These are phyloP conservation scores for Botrytis pseudocinerea DNA, from an alignment of 2,329 filamentous ascomycete genomes.

Conservation along the genomic window DNA sequence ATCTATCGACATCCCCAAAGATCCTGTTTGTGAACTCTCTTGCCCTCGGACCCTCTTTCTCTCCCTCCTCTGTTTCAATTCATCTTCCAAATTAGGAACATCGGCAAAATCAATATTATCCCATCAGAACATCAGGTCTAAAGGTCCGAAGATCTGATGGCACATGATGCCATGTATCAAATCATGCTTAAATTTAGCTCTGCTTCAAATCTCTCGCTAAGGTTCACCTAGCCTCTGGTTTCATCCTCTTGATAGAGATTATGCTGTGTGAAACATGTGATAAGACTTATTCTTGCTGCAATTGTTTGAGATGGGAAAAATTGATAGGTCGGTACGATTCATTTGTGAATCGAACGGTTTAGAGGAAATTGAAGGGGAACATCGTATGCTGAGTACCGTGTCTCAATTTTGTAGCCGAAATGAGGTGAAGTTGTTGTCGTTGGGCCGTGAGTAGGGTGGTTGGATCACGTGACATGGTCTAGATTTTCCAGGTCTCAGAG, in stretches of 20 bases:
- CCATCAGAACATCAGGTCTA: background rate
- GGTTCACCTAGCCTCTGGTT: background rate
- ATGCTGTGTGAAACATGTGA: slow-evolving; percentile 7
- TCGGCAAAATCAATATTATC: background rate
- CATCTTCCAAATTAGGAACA: background rate
- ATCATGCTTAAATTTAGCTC: background rate
- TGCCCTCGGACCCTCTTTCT: background rate
- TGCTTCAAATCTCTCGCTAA: slow-evolving; percentile 2
- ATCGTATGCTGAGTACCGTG: background rate
- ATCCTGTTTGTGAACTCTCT: background rate
- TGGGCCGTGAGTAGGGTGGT: background rate
- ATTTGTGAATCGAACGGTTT: background rate
- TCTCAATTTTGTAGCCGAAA: background rate
- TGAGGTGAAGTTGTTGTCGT: background rate
- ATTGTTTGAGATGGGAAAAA: background rate
- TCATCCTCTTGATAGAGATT: background rate
- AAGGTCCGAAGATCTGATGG: background rate
- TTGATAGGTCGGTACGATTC: background rate
- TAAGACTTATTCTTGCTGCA: background rate
- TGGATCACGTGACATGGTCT: background rate
- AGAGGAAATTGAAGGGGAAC: background rate
- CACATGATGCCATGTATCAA: background rate
- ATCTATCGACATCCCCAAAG: background rate
- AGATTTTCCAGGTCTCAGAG: background rate
- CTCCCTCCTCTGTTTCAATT: background rate